These are phyloP conservation scores for Fonsecaea pugnacius DNA, from an alignment of 2,329 filamentous ascomycete genomes.

Conservation along the genomic window DNA sequence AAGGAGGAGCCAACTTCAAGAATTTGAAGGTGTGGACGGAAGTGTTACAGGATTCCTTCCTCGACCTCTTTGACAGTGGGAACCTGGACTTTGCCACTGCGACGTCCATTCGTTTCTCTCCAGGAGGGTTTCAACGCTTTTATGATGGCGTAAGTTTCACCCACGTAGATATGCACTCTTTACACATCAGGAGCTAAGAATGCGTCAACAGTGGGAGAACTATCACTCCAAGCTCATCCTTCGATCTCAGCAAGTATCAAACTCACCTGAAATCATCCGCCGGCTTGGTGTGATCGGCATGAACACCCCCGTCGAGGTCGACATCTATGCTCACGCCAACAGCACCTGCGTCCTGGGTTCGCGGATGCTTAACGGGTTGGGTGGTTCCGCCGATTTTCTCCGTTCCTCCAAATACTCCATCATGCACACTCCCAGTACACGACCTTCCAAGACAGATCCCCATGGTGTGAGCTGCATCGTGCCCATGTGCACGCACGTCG, in stretches of 20 bases:
- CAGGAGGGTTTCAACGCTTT: conserved; percentile 88
- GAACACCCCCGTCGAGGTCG: conserved; percentile 93
- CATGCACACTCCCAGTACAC: conserved; percentile 86
- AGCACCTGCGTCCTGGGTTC: conserved; percentile 85
- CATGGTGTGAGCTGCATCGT: conserved; percentile 84
- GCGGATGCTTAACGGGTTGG: conserved; percentile 84
- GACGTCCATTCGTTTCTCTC: conserved; percentile 87
- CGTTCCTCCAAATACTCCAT: conserved; percentile 81
- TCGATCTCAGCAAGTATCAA: conserved; percentile 84
- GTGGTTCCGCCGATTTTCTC: conserved; percentile 81
- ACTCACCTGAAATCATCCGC: conserved; percentile 88
- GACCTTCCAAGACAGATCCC: conserved; percentile 80
- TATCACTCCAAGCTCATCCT: conserved; percentile 84
- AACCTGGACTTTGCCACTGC: conserved; percentile 88
- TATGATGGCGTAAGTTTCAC: conserved; percentile 59
- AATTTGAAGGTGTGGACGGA: conserved; percentile 93
- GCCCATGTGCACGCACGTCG: conserved; percentile 90
- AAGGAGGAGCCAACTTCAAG: conserved; percentile 74
- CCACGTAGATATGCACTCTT: conserved; percentile 43
- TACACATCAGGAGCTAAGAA: not conserved
- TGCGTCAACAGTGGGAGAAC: conserved; percentile 62
- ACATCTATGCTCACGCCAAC: conserved; percentile 94
- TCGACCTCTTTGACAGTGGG: conserved; percentile 87
- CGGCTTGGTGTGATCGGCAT: conserved; percentile 87
- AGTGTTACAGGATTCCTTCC: conserved; percentile 89